A percentile compares a stretch with the other conserved stretches of the same genome.
Evolutionary conservation across 1,284 basidiomycete genomes (phyloP).

Genomic region (Trichosporon ovoides): DNA sequence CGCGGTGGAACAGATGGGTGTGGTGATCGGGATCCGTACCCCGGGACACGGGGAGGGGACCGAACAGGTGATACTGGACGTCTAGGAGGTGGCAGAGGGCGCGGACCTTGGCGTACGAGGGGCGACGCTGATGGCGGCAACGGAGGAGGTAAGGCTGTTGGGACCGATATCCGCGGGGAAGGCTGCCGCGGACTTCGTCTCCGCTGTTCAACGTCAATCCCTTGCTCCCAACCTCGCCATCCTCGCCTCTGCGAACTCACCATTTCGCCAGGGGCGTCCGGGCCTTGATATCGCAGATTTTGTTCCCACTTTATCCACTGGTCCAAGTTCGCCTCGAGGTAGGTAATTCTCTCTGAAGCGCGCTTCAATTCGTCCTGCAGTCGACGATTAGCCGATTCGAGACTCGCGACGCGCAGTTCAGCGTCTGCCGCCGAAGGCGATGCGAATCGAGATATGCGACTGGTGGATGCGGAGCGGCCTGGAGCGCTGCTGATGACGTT

Average conservation of each 20-base stretch:
- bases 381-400: slow-evolving; percentile 36
- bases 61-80: not conserved
- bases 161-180: not conserved
- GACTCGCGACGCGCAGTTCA: slow-evolving; percentile 29
- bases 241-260: not conserved
- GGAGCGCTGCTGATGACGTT: not conserved
- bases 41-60: not conserved
- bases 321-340: slow-evolving; percentile 24
- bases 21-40: not conserved
- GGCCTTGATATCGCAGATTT: not conserved
- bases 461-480: not conserved
- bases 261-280: not conserved
- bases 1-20: not conserved
- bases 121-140: not conserved
- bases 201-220: not conserved
- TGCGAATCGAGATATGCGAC: not conserved
- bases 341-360: slow-evolving; percentile 30
- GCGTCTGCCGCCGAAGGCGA: slow-evolving; percentile 16
- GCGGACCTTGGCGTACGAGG: not conserved
- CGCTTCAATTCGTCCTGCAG: slow-evolving; percentile 33
- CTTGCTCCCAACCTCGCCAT: not conserved
- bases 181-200: not conserved
- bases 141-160: not conserved
- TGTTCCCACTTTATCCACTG: slow-evolving; percentile 17
- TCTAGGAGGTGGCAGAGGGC: not conserved